phyloP scores from a whole-genome alignment of 306 rosid species.

The Rosa multiflora region DNA sequence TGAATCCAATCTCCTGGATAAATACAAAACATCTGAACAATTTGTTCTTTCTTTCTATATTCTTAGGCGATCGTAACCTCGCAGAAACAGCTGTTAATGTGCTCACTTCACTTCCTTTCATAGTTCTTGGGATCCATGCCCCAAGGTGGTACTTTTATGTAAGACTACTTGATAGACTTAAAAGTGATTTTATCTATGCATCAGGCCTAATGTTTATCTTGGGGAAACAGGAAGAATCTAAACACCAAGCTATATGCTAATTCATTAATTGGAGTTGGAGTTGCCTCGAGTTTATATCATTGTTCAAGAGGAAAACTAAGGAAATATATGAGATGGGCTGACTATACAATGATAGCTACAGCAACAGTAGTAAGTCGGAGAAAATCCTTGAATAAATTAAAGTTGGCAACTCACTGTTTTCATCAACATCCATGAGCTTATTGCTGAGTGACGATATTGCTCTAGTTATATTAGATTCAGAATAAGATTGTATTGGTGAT shows the following conservation, averaged over 20 bases:
- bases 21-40: conserved; percentile 9
- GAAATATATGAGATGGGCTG: conserved; percentile 82
- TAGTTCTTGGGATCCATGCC: conserved; percentile 75
- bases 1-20: conserved; percentile 10
- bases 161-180: conserved; percentile 18
- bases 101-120: conserved; percentile 85
- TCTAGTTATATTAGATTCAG: neutral
- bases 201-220: conserved; percentile 20
- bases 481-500: neutral
- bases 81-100: conserved; percentile 82
- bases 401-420: conserved; percentile 3
- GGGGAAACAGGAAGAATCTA: conserved; percentile 65
- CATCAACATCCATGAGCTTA: conserved; percentile 13
- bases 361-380: conserved; percentile 72
- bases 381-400: conserved; percentile 4
- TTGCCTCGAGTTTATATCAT: conserved; percentile 92
- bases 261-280: conserved; percentile 97
- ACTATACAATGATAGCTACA: conserved; percentile 95
- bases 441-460: conserved; percentile 2
- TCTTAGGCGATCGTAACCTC: conserved; percentile 67
- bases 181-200: conserved; percentile 8
- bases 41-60: neutral
- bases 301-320: conserved; percentile 75
- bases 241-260: conserved; percentile 83
- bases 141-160: conserved; percentile 65